A percentile compares a stretch with the other conserved stretches of the same genome.
These are phyloP conservation scores for Murraya paniculata DNA, from an alignment of 345 rosid species.

Conservation along the genomic window DNA sequence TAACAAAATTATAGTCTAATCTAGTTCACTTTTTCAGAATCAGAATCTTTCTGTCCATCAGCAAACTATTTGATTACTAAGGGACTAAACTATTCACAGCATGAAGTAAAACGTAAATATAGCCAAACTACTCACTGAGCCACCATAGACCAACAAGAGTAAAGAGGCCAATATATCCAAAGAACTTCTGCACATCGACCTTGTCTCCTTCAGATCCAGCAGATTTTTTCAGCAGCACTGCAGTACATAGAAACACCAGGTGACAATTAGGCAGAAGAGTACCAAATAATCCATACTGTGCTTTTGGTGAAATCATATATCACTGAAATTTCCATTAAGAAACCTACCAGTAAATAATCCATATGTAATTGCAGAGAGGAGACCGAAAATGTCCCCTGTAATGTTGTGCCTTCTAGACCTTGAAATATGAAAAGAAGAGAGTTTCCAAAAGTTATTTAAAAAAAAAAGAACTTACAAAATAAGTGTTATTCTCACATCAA, in stretches of 20 bases:
- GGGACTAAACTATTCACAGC: not conserved
- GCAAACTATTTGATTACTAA: not conserved
- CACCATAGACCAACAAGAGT: slow-evolving; percentile 64
- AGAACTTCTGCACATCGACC: slow-evolving; percentile 53
- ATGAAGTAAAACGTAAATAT: not conserved
- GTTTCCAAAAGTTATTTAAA: not conserved
- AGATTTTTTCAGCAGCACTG: slow-evolving; percentile 57
- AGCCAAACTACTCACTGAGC: slow-evolving; percentile 43
- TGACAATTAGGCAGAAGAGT: not conserved
- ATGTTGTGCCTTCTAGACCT: slow-evolving; percentile 46
- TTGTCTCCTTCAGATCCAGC: slow-evolving; percentile 57
- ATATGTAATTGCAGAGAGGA: slow-evolving; percentile 54
- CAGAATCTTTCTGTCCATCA: not conserved
- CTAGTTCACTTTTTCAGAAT: not conserved
- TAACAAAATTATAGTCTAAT: not conserved
- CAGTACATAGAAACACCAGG: slow-evolving; percentile 3
- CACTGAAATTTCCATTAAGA: not conserved
- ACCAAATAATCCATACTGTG: not conserved
- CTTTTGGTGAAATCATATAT: not conserved
- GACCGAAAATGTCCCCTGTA: slow-evolving; percentile 49
- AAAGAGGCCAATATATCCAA: slow-evolving; percentile 63
- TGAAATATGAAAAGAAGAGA: slow-evolving; percentile 10
- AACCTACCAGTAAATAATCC: slow-evolving; percentile 57
- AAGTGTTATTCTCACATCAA: not conserved
- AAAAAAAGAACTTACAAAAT: not conserved